A percentile compares a stretch with the other conserved stretches of the same genome.
Conservation (phyloP, 1,284 basidiomycete species). For the Leccinum griseonigrum region DNA sequence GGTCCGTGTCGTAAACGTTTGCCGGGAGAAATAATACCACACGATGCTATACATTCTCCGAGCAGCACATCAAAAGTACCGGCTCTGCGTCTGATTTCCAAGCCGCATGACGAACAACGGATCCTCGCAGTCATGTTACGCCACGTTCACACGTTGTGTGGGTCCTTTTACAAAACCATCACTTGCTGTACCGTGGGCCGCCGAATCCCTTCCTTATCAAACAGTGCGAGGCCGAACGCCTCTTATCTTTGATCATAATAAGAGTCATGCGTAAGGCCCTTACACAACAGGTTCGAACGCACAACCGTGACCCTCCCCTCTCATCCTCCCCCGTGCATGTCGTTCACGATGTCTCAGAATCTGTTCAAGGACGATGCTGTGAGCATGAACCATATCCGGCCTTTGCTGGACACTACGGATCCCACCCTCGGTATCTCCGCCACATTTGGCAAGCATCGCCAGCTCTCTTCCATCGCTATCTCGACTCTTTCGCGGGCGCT, state of each 20-base stretch:
- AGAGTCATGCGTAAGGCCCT: not conserved
- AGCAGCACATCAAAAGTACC: too few species aligned
- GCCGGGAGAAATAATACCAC: not conserved
- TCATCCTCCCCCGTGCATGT: not conserved
- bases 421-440: constrained; percentile 37
- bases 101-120: too few species aligned
- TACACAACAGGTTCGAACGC: not conserved
- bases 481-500: constrained; percentile 33
- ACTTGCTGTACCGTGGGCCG: not conserved
- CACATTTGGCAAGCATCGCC: constrained; percentile 33
- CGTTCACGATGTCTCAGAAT: not conserved
- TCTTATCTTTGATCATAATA: not conserved
- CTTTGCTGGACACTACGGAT: constrained; percentile 26
- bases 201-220: not conserved
- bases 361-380: not conserved
- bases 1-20: not conserved
- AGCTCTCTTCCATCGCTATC: constrained; percentile 36
- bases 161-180: not conserved
- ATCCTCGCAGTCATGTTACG: too few species aligned
- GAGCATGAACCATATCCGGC: constrained; percentile 12
- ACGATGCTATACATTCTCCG: not conserved
- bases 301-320: not conserved
- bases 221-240: not conserved
- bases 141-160: not conserved
- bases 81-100: too few species aligned